These are phyloP conservation scores for Astragalus glycyphyllos DNA, from an alignment of 306 rosid species.

Conservation along the genomic window DNA sequence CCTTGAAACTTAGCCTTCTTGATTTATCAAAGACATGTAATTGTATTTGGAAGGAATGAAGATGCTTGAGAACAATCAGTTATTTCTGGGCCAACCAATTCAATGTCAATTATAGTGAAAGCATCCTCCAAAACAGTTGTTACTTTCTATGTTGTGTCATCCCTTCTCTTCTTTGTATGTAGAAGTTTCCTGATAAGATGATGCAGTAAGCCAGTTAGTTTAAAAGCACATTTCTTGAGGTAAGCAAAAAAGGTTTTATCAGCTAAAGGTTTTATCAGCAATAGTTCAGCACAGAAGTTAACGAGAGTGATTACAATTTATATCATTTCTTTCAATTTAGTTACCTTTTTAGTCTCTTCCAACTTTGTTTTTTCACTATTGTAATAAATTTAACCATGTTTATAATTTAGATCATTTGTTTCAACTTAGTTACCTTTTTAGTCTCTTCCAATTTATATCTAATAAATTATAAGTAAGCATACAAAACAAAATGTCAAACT, in stretches of 20 bases:
- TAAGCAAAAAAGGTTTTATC: too few relatives aligned
- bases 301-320: too few relatives aligned
- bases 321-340: too few relatives aligned
- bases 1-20: slow-evolving; percentile 70
- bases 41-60: slow-evolving; percentile 68
- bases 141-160: slow-evolving; percentile 60
- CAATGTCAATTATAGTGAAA: slow-evolving; percentile 67
- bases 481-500: too few relatives aligned
- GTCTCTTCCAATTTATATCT: slow-evolving; percentile 26
- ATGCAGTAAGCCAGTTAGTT: slow-evolving; percentile 22
- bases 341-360: too few relatives aligned
- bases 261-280: too few relatives aligned
- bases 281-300: too few relatives aligned
- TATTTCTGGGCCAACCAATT: slow-evolving; percentile 68
- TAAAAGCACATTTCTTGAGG: too few relatives aligned
- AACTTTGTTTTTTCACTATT: too few relatives aligned
- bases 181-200: slow-evolving; percentile 71
- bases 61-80: slow-evolving; percentile 68
- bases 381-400: slow-evolving; percentile 18
- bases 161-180: slow-evolving; percentile 71
- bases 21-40: slow-evolving; percentile 73
- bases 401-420: neutral
- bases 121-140: slow-evolving; percentile 57
- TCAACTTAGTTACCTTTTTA: slow-evolving; percentile 15
- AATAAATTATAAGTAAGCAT: too few relatives aligned